Percentiles rank a stretch among this genome's conserved stretches.
These are phyloP conservation scores for Dorcoceras hygrometricum DNA, from an alignment of 257 asterid genomes.

Conservation along the genomic window DNA sequence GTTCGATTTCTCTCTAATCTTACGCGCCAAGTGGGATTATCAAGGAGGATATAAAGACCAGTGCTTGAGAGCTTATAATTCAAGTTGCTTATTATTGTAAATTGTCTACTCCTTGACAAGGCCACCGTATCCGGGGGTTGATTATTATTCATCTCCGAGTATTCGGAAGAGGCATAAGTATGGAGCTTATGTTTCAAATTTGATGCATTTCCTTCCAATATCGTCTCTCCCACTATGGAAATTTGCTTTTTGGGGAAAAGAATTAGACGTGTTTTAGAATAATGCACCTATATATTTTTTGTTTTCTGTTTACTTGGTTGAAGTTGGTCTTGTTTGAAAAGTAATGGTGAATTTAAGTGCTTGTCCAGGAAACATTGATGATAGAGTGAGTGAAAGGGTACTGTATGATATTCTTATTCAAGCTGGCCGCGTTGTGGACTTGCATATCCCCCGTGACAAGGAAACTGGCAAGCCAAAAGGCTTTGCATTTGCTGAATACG, in stretches of 20 bases:
- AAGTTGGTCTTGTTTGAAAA: not conserved
- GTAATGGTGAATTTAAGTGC: not conserved
- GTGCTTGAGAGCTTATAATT: not conserved
- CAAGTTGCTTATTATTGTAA: not conserved
- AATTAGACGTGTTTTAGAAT: too few species aligned
- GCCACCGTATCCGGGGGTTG: not conserved
- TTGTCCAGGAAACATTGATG: conserved; percentile 76
- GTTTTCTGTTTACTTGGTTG: not conserved
- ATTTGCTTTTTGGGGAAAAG: not conserved
- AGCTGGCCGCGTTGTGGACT: conserved; percentile 82
- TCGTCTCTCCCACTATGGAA: not conserved
- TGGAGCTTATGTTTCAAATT: not conserved
- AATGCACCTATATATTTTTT: not conserved
- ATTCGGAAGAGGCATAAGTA: not conserved
- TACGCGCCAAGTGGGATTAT: too few species aligned
- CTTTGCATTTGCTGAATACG: conserved; percentile 86
- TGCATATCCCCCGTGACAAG: conserved; percentile 79
- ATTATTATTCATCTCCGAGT: not conserved
- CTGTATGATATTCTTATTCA: conserved; percentile 91
- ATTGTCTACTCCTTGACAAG: not conserved
- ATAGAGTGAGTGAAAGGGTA: conserved; percentile 78
- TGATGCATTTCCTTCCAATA: not conserved
- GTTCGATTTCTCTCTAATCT: too few species aligned
- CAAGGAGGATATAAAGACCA: too few species aligned
- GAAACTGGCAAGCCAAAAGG: conserved; percentile 85